A percentile compares a stretch with the other conserved stretches of the same genome.
phyloP scores from a whole-genome alignment of 768 basidiomycete genomes.

The Podaxis sp. region DNA sequence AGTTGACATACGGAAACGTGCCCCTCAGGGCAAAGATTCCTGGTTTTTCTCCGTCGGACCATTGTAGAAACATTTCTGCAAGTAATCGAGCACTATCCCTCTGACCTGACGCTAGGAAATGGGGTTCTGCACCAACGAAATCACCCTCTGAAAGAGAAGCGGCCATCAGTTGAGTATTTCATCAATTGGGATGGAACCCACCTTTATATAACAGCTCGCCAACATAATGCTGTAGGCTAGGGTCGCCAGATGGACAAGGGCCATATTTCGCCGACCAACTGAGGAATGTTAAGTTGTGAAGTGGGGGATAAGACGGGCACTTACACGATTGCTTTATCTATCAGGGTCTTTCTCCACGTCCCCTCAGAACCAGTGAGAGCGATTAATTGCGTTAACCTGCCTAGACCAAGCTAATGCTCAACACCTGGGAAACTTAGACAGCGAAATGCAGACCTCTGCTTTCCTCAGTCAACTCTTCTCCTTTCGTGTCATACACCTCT shows the following conservation, averaged over 20 bases:
- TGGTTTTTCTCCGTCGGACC: conserved; percentile 83
- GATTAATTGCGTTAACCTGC: conserved; percentile 87
- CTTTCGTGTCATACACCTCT: conserved; percentile 79
- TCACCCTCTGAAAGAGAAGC: conserved; percentile 55
- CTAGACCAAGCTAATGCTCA: conserved; percentile 39
- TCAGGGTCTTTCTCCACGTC: conserved; percentile 87
- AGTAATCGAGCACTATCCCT: conserved; percentile 86
- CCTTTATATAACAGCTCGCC: conserved; percentile 89
- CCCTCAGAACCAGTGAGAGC: conserved; percentile 79
- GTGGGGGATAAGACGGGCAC: conserved; percentile 25
- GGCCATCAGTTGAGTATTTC: neutral
- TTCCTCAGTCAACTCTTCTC: conserved; percentile 70
- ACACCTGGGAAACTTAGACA: conserved; percentile 3
- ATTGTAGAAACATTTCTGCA: conserved; percentile 84
- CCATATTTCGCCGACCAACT: conserved; percentile 88
- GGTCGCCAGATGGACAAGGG: conserved; percentile 83
- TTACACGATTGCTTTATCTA: conserved; percentile 82
- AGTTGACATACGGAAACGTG: conserved; percentile 71
- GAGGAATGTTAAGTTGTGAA: conserved; percentile 18
- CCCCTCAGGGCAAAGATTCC: conserved; percentile 86
- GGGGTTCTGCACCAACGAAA: conserved; percentile 74
- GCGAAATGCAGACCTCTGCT: conserved; percentile 63
- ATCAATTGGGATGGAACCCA: conserved; percentile 23
- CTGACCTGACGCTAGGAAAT: conserved; percentile 83
- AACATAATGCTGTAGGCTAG: conserved; percentile 83